Conservation (phyloP, 1,284 basidiomycete species). For the Ustilago xerochloae region DNA sequence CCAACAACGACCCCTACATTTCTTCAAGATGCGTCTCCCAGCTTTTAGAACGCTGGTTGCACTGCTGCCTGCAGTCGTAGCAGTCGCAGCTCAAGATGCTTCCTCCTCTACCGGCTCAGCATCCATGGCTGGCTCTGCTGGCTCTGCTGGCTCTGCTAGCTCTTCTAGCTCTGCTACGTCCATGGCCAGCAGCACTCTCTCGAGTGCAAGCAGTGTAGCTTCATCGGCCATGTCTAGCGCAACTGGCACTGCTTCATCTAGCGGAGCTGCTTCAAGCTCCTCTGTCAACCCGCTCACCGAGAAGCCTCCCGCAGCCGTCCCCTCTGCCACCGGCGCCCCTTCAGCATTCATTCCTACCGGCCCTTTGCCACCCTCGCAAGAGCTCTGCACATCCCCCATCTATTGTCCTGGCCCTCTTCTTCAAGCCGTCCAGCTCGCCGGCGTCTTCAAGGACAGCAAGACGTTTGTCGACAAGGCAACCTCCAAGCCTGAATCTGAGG, state of each 20-base stretch:
- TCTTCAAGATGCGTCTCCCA: constrained; percentile 27
- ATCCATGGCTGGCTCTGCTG: neutral
- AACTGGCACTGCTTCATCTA: constrained; percentile 4
- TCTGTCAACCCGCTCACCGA: constrained; percentile 35
- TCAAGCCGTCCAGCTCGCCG: constrained; percentile 79
- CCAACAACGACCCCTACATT: neutral
- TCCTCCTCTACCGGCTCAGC: constrained; percentile 12
- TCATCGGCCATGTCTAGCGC: constrained; percentile 20
- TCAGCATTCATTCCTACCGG: constrained; percentile 36
- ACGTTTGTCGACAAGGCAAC: constrained; percentile 81
- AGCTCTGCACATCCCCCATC: constrained; percentile 54
- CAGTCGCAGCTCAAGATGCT: constrained; percentile 30
- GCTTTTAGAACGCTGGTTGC: constrained; percentile 25
- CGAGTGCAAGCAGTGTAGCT: constrained; percentile 9
- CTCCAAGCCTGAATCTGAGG: constrained; percentile 71
- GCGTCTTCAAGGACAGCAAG: constrained; percentile 83
- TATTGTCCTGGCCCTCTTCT: constrained; percentile 63
- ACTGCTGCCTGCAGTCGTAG: constrained; percentile 33
- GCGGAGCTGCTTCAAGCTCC: constrained; percentile 18
- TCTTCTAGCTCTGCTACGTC: neutral
- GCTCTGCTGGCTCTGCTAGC: neutral
- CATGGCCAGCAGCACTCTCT: constrained; percentile 3
- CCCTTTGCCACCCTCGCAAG: constrained; percentile 37
- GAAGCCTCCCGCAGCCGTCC: constrained; percentile 40
- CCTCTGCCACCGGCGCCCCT: constrained; percentile 31